These are phyloP conservation scores for Saccharomycopsis fodiens DNA, from an alignment of 805 yeast species.

Conservation along the genomic window DNA sequence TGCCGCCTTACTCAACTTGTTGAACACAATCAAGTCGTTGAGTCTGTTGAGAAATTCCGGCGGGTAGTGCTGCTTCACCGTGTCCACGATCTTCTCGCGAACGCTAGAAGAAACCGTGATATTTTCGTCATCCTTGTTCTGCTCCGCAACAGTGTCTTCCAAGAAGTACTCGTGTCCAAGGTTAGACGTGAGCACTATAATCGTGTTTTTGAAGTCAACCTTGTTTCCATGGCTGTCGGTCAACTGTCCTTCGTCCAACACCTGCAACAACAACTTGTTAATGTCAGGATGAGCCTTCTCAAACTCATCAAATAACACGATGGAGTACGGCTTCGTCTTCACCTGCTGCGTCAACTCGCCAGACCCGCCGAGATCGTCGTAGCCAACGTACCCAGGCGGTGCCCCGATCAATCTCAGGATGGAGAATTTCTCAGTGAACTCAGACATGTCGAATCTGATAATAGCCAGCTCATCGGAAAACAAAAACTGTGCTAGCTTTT, in stretches of 20 bases:
- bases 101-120: slow-evolving; percentile 50
- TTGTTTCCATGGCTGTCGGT: slow-evolving; percentile 94
- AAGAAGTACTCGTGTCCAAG: slow-evolving; percentile 88
- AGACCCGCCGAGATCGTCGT: slow-evolving; percentile 65
- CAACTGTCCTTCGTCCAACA: slow-evolving; percentile 87
- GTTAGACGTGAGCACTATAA: slow-evolving; percentile 93
- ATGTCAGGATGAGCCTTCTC: slow-evolving; percentile 96
- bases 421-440: slow-evolving; percentile 91
- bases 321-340: slow-evolving; percentile 89
- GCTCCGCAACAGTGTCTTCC: slow-evolving; percentile 39
- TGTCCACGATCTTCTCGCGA: slow-evolving; percentile 53
- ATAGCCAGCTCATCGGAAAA: slow-evolving; percentile 86
- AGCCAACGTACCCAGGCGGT: slow-evolving; percentile 97
- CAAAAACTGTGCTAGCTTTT: slow-evolving; percentile 83
- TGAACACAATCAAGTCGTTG: slow-evolving; percentile 90
- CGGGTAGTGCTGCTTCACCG: slow-evolving; percentile 68
- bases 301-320: slow-evolving; percentile 88
- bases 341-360: slow-evolving; percentile 97
- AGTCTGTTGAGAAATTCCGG: slow-evolving; percentile 94
- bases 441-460: slow-evolving; percentile 94
- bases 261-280: slow-evolving; percentile 85
- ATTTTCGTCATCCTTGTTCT: slow-evolving; percentile 32
- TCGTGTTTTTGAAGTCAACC: slow-evolving; percentile 90
- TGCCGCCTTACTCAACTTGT: slow-evolving; percentile 73
- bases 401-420: slow-evolving; percentile 91